Conservation (phyloP, 805 yeast genomes). For the Metschnikowia drakensbergensis region DNA sequence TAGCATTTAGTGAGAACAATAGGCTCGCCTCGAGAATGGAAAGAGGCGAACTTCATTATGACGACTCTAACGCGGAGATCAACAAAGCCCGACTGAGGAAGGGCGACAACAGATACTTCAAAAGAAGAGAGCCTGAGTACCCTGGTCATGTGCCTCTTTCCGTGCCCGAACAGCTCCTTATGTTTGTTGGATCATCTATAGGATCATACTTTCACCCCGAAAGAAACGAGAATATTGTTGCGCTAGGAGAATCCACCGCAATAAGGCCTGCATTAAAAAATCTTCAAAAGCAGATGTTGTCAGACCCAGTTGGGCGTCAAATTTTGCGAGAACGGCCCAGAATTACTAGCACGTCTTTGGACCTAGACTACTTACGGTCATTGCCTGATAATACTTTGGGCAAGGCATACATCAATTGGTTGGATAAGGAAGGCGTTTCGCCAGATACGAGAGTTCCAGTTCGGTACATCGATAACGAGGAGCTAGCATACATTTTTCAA, state of each 20-base stretch:
- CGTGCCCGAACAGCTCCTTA: slow-evolving; percentile 53
- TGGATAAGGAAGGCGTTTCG: slow-evolving; percentile 80
- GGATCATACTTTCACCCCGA: slow-evolving; percentile 79
- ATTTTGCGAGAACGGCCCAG: slow-evolving; percentile 78
- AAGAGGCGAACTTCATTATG: slow-evolving; percentile 43
- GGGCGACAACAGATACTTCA: slow-evolving; percentile 29
- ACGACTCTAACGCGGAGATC: slow-evolving; percentile 30
- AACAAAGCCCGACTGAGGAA: slow-evolving; percentile 21
- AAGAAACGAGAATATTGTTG: slow-evolving; percentile 69
- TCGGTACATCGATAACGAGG: slow-evolving; percentile 81
- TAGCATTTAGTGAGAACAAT: slow-evolving; percentile 42
- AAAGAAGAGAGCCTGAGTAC: slow-evolving; percentile 46
- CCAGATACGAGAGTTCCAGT: slow-evolving; percentile 94
- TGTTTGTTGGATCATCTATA: slow-evolving; percentile 70
- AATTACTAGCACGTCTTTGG: slow-evolving; percentile 67
- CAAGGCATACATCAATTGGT: slow-evolving; percentile 73
- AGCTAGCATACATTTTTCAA: slow-evolving; percentile 87
- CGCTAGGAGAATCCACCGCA: slow-evolving; percentile 89
- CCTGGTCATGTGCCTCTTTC: slow-evolving; percentile 79
- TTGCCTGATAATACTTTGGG: slow-evolving; percentile 76
- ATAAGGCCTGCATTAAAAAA: slow-evolving; percentile 58
- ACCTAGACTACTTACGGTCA: slow-evolving; percentile 54
- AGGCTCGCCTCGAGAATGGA: slow-evolving; percentile 60
- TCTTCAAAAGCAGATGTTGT: slow-evolving; percentile 69
- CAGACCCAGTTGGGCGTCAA: slow-evolving; percentile 70